phyloP scores from a whole-genome alignment of 1,284 basidiomycete species.

The Tilletiopsis washingtonensis region DNA sequence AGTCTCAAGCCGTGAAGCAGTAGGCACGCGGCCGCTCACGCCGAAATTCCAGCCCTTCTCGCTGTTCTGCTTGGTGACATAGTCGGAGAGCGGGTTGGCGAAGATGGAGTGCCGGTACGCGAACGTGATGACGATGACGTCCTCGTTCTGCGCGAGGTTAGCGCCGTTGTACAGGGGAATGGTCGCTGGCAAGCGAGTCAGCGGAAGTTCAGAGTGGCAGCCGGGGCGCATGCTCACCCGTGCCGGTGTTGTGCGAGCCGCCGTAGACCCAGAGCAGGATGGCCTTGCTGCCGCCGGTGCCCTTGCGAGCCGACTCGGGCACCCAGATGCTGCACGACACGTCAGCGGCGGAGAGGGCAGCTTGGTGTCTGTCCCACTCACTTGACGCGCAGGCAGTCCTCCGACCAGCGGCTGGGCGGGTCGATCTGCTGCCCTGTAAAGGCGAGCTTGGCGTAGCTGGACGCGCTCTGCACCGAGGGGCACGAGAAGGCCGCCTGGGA shows the following conservation, averaged over 20 bases:
- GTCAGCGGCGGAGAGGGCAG: no score
- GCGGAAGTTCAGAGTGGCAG: no score
- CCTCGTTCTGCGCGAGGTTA: not conserved
- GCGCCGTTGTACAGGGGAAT: slow-evolving; percentile 4
- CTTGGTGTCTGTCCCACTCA: no score
- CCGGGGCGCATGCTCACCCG: no score
- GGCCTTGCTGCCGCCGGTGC: not conserved
- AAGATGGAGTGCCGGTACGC: slow-evolving; percentile 3
- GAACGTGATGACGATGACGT: slow-evolving; percentile 3
- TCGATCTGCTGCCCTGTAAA: slow-evolving; percentile 4
- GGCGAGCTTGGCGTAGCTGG: not conserved
- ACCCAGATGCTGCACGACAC: no score
- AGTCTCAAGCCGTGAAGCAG: no score
- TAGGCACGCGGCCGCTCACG: no score
- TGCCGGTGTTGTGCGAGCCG: slow-evolving; percentile 1
- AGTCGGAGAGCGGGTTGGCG: slow-evolving; percentile 1
- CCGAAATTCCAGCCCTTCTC: slow-evolving; percentile 3
- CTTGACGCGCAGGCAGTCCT: slow-evolving; percentile 4
- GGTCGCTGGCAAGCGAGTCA: no score
- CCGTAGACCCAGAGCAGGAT: slow-evolving; percentile 1
- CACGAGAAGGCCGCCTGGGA: not conserved
- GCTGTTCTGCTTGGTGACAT: not conserved
- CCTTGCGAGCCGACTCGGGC: not conserved
- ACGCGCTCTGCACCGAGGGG: not conserved
- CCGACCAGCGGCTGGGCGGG: not conserved